phyloP scores from a whole-genome alignment of 768 basidiomycete genomes.

The Hemileccinum rubropunctum region DNA sequence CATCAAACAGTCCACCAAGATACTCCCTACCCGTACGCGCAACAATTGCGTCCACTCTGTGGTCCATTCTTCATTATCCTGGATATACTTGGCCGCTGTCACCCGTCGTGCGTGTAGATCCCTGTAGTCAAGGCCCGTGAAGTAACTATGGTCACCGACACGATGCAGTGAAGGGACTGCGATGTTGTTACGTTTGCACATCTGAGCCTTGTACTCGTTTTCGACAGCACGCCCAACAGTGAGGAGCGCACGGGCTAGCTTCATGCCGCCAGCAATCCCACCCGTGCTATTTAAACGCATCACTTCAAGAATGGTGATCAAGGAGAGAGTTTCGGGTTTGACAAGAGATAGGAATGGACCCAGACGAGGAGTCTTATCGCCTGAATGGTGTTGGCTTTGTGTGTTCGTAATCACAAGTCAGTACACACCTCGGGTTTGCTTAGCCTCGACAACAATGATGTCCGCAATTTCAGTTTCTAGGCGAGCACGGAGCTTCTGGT shows the following conservation, averaged over 20 bases:
- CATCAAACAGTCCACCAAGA: constrained; percentile 81
- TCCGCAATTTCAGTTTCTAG: constrained; percentile 50
- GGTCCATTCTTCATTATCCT: constrained; percentile 71
- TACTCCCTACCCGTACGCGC: constrained; percentile 75
- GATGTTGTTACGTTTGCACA: constrained; percentile 66
- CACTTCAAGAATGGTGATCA: constrained; percentile 86
- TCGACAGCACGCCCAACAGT: constrained; percentile 83
- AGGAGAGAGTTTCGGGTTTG: constrained; percentile 72
- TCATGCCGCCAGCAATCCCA: constrained; percentile 83
- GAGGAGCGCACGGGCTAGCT: constrained; percentile 79
- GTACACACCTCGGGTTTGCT: constrained; percentile 21
- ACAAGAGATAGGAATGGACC: constrained; percentile 76
- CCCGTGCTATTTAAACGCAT: constrained; percentile 79
- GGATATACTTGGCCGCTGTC: constrained; percentile 60
- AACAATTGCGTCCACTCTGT: constrained; percentile 78
- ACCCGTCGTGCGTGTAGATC: constrained; percentile 63
- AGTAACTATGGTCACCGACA: constrained; percentile 40
- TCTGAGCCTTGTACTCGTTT: constrained; percentile 84
- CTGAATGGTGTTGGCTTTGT: background rate
- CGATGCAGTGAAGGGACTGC: constrained; percentile 38
- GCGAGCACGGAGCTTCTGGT: constrained; percentile 51
- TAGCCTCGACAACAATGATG: constrained; percentile 39
- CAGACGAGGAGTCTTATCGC: constrained; percentile 33
- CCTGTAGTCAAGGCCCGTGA: constrained; percentile 58
- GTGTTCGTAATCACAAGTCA: background rate